Evolutionary conservation across 208 protist genomes (phyloP), one percentile per base, ranked within the genome.

Genomic region (Vickermania ingenoplastis): DNA sequence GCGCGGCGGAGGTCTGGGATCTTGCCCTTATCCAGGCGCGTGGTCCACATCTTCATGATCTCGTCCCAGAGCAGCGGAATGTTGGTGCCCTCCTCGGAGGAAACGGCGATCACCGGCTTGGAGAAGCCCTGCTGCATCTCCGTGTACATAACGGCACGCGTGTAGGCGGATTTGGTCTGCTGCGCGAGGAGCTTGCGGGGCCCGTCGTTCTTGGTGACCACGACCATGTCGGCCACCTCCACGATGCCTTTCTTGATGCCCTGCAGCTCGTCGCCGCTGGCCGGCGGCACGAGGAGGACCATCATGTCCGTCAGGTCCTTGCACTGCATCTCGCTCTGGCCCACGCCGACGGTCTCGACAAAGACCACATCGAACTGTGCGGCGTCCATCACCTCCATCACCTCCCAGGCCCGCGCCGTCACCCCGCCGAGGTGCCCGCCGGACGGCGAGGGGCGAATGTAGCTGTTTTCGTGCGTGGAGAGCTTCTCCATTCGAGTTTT

Each of bases 291-390:
- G 0, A 98, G 70, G 17, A 98, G 67, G 3, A 92, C 48, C 63
- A 97, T 96, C 53, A 96, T 68, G 66, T 98, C 96, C 0, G 92
- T 90, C 57, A 97, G 77, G 29, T 95, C 75, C 11, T 83, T 86
- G 5, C 94, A 96, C 17, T 73, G 78, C 13, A 77, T 84, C 51
- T 91, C 90, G 31, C 73, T 85, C 72, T 96, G 86, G 3, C 96
- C 96, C 0, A 98, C 97, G 21, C 97, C 97, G 26, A 98, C 96
- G 4, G 97, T 99, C 41, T 99, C 97, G 1, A 99, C 75, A n/a
- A 99, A 63, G 21, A 97, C 67, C 0, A 87, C 78, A 41, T 98
- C 88, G 59, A 94, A 98, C 2, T 83, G 86, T 0, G 89, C 91
- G 2, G 67, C 77, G 69, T 98, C 96, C 65, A 96, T 95, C 30